phyloP scores from a whole-genome alignment of 2,329 filamentous ascomycete species.

The Fusarium nygamai region DNA sequence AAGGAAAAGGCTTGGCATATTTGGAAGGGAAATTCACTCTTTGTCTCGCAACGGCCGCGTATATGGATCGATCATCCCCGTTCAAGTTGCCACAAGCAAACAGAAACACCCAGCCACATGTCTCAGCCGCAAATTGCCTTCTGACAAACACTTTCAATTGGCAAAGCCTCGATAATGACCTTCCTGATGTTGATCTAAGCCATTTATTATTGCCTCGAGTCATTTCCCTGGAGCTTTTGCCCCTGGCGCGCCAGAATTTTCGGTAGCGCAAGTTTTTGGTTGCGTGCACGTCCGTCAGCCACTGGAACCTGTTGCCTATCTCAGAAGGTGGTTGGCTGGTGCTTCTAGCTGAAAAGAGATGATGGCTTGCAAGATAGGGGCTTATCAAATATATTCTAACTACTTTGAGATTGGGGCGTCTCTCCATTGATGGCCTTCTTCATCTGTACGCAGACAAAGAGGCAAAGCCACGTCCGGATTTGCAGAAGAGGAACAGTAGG shows the following conservation, averaged over 20 bases:
- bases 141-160: background rate
- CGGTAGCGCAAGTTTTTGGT: background rate
- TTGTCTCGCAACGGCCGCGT: background rate
- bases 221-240: background rate
- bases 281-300: background rate
- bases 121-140: background rate
- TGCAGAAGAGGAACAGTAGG: background rate
- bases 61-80: background rate
- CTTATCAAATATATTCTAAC: background rate
- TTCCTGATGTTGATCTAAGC: background rate
- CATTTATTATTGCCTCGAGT: background rate
- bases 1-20: background rate
- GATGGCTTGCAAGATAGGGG: background rate
- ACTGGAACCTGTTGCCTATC: background rate
- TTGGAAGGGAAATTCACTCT: too few relatives aligned
- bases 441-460: fast-evolving
- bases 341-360: background rate
- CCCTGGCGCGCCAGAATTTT: background rate
- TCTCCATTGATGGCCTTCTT: background rate
- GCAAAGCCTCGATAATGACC: background rate
- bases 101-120: background rate
- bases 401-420: background rate
- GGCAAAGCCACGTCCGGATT: background rate
- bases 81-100: background rate
- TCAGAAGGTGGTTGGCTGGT: background rate